Conservation (phyloP, 2,329 filamentous ascomycete species). For the Alternaria dauci region DNA sequence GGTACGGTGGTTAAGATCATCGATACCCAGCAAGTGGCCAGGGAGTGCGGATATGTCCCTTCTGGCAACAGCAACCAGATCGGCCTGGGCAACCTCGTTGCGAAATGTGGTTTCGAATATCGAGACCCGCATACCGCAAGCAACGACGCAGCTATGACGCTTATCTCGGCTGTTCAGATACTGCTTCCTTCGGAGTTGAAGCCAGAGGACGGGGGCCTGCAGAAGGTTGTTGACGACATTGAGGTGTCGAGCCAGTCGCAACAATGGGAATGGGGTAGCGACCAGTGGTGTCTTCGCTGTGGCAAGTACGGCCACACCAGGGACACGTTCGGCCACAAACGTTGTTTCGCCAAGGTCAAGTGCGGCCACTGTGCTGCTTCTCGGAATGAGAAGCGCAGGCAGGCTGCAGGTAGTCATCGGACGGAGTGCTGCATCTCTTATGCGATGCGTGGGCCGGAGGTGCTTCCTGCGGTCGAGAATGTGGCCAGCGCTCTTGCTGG, state of each 20-base stretch:
- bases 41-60: slow-evolving; percentile 8
- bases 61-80: background rate
- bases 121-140: slow-evolving; percentile 22
- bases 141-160: slow-evolving; percentile 26
- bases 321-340: background rate
- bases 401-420: slow-evolving; percentile 1
- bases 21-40: slow-evolving; percentile 23
- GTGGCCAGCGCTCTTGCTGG: background rate
- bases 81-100: slow-evolving; percentile 10
- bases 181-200: slow-evolving; percentile 1
- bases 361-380: slow-evolving; percentile 2
- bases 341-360: slow-evolving; percentile 1
- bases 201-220: background rate
- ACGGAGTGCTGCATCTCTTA: slow-evolving; percentile 9
- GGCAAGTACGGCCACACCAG: slow-evolving; percentile 6
- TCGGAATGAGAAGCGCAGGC: background rate
- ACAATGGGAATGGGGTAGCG: slow-evolving; percentile 10
- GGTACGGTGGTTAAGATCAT: slow-evolving; percentile 20
- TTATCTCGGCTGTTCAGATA: slow-evolving; percentile 25
- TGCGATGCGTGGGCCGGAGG: slow-evolving; percentile 2
- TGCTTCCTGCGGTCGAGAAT: background rate
- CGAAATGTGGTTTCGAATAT: slow-evolving; percentile 10
- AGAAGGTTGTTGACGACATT: slow-evolving; percentile 11
- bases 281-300: slow-evolving; percentile 15
- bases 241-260: slow-evolving; percentile 8